phyloP scores from a whole-genome alignment of 1,284 basidiomycete genomes.

The Rhodotorula sp. region DNA sequence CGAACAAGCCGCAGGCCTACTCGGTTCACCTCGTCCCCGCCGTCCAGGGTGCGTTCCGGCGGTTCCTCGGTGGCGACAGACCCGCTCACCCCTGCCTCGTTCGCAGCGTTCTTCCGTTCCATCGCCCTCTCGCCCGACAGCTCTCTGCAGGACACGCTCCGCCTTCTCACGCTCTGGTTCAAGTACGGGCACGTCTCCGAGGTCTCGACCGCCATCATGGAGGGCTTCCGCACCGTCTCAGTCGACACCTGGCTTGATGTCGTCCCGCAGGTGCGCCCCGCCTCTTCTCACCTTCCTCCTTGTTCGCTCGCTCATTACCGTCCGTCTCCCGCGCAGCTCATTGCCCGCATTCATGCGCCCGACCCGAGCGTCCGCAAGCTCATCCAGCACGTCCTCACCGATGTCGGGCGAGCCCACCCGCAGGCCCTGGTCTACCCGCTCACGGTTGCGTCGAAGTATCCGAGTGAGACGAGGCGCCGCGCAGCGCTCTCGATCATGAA shows the following conservation, averaged over 20 bases:
- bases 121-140: conserved; percentile 88
- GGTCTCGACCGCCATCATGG: conserved; percentile 85
- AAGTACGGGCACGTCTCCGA: conserved; percentile 92
- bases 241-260: conserved; percentile 99
- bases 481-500: conserved; percentile 90
- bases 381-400: conserved; percentile 85
- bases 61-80: background rate
- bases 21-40: conserved; percentile 85
- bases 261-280: conserved; percentile 76
- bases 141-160: conserved; percentile 90
- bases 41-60: conserved; percentile 68
- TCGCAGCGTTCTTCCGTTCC: conserved; percentile 87
- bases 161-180: conserved; percentile 96
- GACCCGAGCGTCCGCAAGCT: conserved; percentile 82
- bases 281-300: too few relatives aligned
- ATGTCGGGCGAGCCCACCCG: conserved; percentile 94
- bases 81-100: conserved; percentile 3
- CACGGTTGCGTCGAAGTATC: conserved; percentile 96
- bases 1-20: conserved; percentile 68
- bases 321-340: conserved; percentile 67
- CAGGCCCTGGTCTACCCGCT: conserved; percentile 97
- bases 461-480: conserved; percentile 75
- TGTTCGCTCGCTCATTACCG: background rate
- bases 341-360: conserved; percentile 96
- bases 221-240: conserved; percentile 85